Evolutionary conservation across 768 basidiomycete genomes (phyloP).

Genomic region (Suillus occidentalis): DNA sequence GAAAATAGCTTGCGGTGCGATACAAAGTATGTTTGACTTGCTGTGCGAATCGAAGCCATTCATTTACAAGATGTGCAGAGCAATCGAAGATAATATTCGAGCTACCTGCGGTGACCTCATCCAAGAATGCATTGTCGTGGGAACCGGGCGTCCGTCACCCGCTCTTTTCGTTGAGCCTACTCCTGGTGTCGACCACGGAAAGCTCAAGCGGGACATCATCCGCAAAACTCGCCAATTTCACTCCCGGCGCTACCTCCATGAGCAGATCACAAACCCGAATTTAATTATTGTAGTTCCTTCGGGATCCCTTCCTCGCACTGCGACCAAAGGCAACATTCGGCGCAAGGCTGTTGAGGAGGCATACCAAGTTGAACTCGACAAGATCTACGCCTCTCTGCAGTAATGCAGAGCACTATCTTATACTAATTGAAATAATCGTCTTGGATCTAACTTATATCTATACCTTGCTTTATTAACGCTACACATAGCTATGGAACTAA

Average conservation of each 20-base stretch:
- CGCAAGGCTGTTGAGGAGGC: conserved; percentile 72
- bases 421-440: not conserved
- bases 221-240: conserved; percentile 75
- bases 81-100: conserved; percentile 78
- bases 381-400: conserved; percentile 44
- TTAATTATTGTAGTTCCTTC: conserved; percentile 68
- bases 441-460: conserved; percentile 21
- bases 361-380: conserved; percentile 57
- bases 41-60: not conserved
- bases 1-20: conserved; percentile 78
- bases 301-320: conserved; percentile 72
- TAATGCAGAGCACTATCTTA: conserved; percentile 8
- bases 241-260: conserved; percentile 72
- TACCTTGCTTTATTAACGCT: not conserved
- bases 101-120: conserved; percentile 64
- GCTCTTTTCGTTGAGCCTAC: conserved; percentile 73
- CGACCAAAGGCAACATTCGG: conserved; percentile 81
- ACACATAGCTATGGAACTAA: not conserved
- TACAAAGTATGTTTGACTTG: conserved; percentile 49
- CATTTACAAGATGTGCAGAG: conserved; percentile 34
- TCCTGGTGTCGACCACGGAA: conserved; percentile 49
- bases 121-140: conserved; percentile 75
- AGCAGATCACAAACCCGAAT: conserved; percentile 64
- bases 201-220: conserved; percentile 69
- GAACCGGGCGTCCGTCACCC: conserved; percentile 73